Base-by-base conservation (phyloP, 2,329 filamentous ascomycete genomes). In the Pseudogymnoascus sp. region DNA sequence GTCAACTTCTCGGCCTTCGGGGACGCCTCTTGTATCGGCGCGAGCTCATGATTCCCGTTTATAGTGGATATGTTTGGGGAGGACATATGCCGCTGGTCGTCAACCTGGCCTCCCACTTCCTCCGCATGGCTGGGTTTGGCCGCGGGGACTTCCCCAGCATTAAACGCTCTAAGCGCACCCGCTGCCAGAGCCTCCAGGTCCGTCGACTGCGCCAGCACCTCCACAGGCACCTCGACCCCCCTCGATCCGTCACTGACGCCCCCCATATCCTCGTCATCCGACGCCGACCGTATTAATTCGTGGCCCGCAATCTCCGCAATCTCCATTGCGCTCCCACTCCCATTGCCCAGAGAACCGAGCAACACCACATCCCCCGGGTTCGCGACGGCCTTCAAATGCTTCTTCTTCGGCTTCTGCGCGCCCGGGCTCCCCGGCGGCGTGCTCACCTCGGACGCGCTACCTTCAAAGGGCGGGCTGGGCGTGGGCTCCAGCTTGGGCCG, bases 291-390 rank as follows among this genome's bases (percentile, higher is more conserved):
- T 42, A 42, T 42, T 9, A 42, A 79, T 66, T 79, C 72, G 65
- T 77, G 75, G 66, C 80, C 82, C 63, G 84, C 87, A 70, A 76
- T 72, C 66, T 75, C 76, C 63, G 86, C 86, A 70, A 91, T 82
- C 60, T 91, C 86, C 60, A 83, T 85, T 67, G 79, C 79, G 70
- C 85, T 84, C 69, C 85, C 84, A 19, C 1, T 19, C 70, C 79
- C 83, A 68, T 78, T 19, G 19, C 19, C 83, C 77, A 92, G 80
- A 72, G 81, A 79, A 63, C 78, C 75, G 66, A 93, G 80, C 73
- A 93, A 79, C 66, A 90, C 85, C 68, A 80, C 83, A 80, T 89
- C 85, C 68, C 82, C 84, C 71, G 83, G 82, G 69, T 77, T 84
- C 42, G 82, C 78, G 67, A 75, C 78, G 65, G 80, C 75, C 81